A percentile compares a stretch with the other conserved stretches of the same genome.
Evolutionary conservation across 2,329 filamentous ascomycete genomes (phyloP).

Genomic region (Trichoderma koningii): DNA sequence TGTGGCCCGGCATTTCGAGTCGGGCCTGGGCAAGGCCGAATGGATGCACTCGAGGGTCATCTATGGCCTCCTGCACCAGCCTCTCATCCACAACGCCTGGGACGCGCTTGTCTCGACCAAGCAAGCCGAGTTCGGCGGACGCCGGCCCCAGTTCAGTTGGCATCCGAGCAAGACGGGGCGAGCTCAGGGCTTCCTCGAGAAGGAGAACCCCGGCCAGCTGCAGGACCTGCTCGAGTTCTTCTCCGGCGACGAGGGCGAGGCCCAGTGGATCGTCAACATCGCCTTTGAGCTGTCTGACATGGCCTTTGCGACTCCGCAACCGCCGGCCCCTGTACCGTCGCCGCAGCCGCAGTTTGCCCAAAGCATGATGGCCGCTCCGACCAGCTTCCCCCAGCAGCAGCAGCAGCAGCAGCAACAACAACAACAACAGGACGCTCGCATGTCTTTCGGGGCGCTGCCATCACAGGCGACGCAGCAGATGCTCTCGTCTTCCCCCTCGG

Average conservation of each 20-base stretch:
- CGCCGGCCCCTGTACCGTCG: conserved; percentile 28
- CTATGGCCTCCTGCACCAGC: conserved; percentile 67
- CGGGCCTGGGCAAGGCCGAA: conserved; percentile 62
- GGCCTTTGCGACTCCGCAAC: conserved; percentile 39
- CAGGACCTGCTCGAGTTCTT: conserved; percentile 68
- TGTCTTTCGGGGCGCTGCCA: conserved; percentile 39
- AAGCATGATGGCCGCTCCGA: conserved; percentile 15
- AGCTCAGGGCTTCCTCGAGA: conserved; percentile 61
- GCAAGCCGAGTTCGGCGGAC: conserved; percentile 56
- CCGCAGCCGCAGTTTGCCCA: conserved; percentile 30
- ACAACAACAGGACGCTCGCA: conserved; percentile 33
- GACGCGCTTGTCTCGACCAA: conserved; percentile 56
- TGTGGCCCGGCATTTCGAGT: conserved; percentile 67
- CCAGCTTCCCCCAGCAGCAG: conserved; percentile 12
- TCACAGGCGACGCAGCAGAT: conserved; percentile 35
- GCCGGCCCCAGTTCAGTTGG: conserved; percentile 65
- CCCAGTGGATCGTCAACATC: conserved; percentile 57
- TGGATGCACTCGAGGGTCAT: conserved; percentile 72
- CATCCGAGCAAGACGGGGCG: conserved; percentile 58
- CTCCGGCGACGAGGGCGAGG: conserved; percentile 58
- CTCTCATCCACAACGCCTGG: conserved; percentile 63
- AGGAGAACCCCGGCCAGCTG: conserved; percentile 63
- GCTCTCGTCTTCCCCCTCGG: conserved; percentile 34
- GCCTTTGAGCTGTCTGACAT: conserved; percentile 60
- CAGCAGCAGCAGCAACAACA: conserved; percentile 11